phyloP scores from a whole-genome alignment of 345 rosid species.

The Brassica carinata region DNA sequence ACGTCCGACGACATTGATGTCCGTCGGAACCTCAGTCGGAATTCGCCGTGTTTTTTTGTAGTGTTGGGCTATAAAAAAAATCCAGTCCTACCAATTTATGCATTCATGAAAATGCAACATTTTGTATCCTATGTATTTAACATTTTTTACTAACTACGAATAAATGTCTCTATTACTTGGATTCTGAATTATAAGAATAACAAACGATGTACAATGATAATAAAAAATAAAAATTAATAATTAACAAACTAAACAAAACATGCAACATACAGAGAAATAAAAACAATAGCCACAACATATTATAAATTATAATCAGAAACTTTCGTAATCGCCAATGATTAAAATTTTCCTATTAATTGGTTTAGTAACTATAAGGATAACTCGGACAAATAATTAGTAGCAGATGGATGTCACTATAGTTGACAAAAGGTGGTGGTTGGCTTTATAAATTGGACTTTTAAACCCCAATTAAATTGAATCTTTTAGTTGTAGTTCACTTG shows the following conservation, averaged over 20 bases:
- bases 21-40: no score
- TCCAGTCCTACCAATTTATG: background rate
- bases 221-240: background rate
- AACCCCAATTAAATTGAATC: conserved; percentile 7
- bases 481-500: conserved; percentile 8
- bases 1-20: no score
- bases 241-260: background rate
- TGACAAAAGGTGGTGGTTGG: conserved; percentile 23
- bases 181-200: background rate
- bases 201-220: background rate
- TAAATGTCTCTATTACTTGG: background rate
- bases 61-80: no score
- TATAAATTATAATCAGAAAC: background rate
- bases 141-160: background rate
- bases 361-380: background rate
- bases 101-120: background rate
- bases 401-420: conserved; percentile 11
- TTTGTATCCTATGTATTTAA: background rate
- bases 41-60: no score
- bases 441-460: conserved; percentile 22
- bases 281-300: background rate
- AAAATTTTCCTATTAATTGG: background rate
- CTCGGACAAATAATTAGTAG: background rate
- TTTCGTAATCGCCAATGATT: background rate
- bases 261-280: background rate